These are phyloP conservation scores for Grigorovia transvaalensis DNA, from an alignment of 805 yeast genomes.

Conservation along the genomic window DNA sequence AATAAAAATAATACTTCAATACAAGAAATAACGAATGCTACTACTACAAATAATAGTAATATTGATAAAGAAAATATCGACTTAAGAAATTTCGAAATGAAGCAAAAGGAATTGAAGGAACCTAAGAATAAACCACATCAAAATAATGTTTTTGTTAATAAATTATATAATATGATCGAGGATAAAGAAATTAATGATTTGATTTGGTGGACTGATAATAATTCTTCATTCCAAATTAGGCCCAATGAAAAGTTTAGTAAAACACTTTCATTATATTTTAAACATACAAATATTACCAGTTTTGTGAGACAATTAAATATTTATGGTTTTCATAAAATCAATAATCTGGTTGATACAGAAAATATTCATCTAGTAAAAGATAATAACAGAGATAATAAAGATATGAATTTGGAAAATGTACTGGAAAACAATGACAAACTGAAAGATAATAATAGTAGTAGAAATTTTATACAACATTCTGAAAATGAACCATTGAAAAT, in stretches of 20 bases:
- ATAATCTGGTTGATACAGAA: conserved; percentile 7
- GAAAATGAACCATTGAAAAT: conserved; percentile 15
- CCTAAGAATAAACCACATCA: conserved; percentile 7
- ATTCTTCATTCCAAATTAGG: conserved; percentile 64
- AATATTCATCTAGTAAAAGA: neutral
- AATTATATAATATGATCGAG: conserved; percentile 82
- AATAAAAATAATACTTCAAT: no score
- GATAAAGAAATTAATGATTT: conserved; percentile 61
- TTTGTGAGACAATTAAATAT: conserved; percentile 72
- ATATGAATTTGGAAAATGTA: no score
- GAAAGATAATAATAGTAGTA: neutral
- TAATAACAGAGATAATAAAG: neutral
- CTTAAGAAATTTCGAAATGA: neutral
- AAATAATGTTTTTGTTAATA: conserved; percentile 71
- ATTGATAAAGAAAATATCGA: neutral
- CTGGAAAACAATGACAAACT: neutral
- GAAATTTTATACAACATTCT: neutral
- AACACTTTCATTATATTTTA: conserved; percentile 55
- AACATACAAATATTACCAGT: conserved; percentile 71
- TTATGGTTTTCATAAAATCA: conserved; percentile 74
- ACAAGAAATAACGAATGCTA: no score
- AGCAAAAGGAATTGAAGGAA: neutral
- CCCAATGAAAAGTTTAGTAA: conserved; percentile 84
- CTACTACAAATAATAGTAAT: no score
- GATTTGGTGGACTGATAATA: conserved; percentile 73